Conservation (phyloP, 129 eudicot species). For the Gnaphalium uliginosum region DNA sequence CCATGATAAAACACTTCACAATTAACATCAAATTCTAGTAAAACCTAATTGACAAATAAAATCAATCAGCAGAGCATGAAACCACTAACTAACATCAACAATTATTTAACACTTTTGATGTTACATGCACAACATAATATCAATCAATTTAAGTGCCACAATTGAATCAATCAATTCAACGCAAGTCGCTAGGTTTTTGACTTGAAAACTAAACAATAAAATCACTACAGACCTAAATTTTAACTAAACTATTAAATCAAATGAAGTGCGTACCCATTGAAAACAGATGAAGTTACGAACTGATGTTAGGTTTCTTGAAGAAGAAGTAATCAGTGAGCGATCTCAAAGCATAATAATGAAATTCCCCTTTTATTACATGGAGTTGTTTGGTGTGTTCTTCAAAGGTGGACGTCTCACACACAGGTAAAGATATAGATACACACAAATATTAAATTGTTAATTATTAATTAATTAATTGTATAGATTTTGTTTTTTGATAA, state of each 20-base stretch:
- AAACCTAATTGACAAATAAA: constrained; percentile 12
- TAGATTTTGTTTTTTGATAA: too few relatives aligned
- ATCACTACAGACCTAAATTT: neutral
- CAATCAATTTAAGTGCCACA: neutral
- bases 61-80: constrained; percentile 15
- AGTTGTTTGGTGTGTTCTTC: constrained; percentile 18
- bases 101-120: neutral
- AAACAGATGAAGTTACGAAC: constrained; percentile 17
- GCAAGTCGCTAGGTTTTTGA: constrained; percentile 26
- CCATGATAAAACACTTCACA: neutral
- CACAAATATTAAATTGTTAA: too few relatives aligned
- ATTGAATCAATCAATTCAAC: constrained; percentile 14
- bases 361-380: neutral
- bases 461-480: too few relatives aligned
- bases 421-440: neutral
- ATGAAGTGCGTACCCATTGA: constrained; percentile 28
- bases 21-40: constrained; percentile 17
- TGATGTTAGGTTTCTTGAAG: constrained; percentile 29
- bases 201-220: constrained; percentile 14
- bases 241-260: neutral
- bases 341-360: constrained; percentile 23
- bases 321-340: constrained; percentile 28
- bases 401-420: constrained; percentile 35
- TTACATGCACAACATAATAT: neutral
- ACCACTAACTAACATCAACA: constrained; percentile 25